Conservation (phyloP, 805 yeast species). For the Candida piceae region DNA sequence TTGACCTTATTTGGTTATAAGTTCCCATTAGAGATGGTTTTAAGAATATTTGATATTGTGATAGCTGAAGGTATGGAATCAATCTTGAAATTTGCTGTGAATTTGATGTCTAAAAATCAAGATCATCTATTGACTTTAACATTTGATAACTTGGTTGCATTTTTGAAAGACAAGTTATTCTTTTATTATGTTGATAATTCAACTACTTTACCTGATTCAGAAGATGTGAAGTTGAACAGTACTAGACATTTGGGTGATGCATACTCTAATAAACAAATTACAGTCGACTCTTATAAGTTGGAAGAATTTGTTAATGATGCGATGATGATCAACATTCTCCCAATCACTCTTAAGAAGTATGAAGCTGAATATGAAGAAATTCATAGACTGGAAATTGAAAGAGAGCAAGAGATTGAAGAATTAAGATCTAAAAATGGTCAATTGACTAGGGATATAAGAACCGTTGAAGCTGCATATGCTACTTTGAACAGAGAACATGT, state of each 20-base stretch:
- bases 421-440: conserved; percentile 64
- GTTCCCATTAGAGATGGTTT: conserved; percentile 84
- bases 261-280: conserved; percentile 15
- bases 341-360: conserved; percentile 66
- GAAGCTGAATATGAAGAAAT: conserved; percentile 71
- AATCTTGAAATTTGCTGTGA: conserved; percentile 76
- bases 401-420: conserved; percentile 55
- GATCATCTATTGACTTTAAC: conserved; percentile 50
- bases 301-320: conserved; percentile 78
- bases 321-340: conserved; percentile 64
- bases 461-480: conserved; percentile 64
- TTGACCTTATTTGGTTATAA: conserved; percentile 91
- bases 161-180: conserved; percentile 75
- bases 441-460: conserved; percentile 65
- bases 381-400: conserved; percentile 59
- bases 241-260: conserved; percentile 14
- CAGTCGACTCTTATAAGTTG: conserved; percentile 45
- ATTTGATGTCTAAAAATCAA: conserved; percentile 69
- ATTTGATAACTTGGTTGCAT: conserved; percentile 75
- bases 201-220: conserved; percentile 13
- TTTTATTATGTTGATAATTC: conserved; percentile 51
- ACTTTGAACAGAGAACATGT: conserved; percentile 78
- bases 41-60: conserved; percentile 81
- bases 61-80: conserved; percentile 91
- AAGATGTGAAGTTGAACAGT: conserved; percentile 1